phyloP scores from a whole-genome alignment of 495 filamentous ascomycete species.

The Lineolata rhizophorae region DNA sequence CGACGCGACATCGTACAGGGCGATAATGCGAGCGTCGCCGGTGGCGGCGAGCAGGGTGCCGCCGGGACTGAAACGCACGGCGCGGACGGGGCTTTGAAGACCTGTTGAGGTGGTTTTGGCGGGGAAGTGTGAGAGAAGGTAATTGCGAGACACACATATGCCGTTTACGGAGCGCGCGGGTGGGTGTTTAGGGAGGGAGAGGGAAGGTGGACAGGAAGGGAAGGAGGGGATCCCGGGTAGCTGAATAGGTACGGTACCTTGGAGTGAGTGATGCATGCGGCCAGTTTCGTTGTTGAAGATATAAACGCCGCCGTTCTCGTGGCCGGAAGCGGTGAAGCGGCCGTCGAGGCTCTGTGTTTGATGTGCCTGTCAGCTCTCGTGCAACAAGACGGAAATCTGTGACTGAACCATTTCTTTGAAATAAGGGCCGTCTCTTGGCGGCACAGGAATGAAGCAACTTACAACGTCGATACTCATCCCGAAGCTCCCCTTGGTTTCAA shows the following conservation, averaged over 20 bases:
- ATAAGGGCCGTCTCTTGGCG: too few species aligned
- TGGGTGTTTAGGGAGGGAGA: not conserved
- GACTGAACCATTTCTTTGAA: too few species aligned
- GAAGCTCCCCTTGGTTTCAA: slow-evolving; percentile 80
- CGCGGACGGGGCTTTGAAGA: slow-evolving; percentile 61
- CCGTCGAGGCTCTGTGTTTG: slow-evolving; percentile 49
- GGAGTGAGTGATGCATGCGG: slow-evolving; percentile 64
- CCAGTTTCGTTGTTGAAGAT: slow-evolving; percentile 84
- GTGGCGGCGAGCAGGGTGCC: slow-evolving; percentile 75
- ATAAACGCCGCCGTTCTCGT: slow-evolving; percentile 84
- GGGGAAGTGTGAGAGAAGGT: too few species aligned
- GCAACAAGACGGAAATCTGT: too few species aligned
- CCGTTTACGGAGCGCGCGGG: too few species aligned
- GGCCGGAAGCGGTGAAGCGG: slow-evolving; percentile 69
- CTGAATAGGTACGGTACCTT: too few species aligned
- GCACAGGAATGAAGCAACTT: slow-evolving; percentile 10
- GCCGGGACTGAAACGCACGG: slow-evolving; percentile 69
- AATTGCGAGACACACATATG: too few species aligned
- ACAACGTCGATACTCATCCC: slow-evolving; percentile 74
- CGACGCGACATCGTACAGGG: slow-evolving; percentile 72
- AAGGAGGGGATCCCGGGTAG: too few species aligned
- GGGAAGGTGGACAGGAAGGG: not conserved
- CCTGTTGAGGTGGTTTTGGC: slow-evolving; percentile 29
- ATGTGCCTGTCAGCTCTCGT: too few species aligned
- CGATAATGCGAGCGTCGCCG: slow-evolving; percentile 73